Percentiles rank a stretch among this genome's conserved stretches.
phyloP scores from a whole-genome alignment of 2,329 filamentous ascomycete species.

The Alternaria ventricosa region DNA sequence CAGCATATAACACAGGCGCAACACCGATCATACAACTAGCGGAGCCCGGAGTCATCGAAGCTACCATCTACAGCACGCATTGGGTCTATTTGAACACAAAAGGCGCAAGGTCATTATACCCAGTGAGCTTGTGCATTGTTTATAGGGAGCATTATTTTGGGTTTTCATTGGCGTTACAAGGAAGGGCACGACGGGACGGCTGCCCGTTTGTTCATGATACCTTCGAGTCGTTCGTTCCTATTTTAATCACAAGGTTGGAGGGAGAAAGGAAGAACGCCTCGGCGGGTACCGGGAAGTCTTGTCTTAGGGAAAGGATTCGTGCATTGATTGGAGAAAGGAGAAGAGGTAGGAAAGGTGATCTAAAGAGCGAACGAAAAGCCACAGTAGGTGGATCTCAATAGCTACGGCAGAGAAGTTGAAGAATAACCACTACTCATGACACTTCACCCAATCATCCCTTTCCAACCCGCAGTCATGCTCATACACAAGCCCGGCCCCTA shows the following conservation, averaged over 20 bases:
- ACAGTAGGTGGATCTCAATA: not conserved
- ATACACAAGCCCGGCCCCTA: not conserved
- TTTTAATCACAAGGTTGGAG: slow-evolving; percentile 2
- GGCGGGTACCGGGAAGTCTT: not conserved
- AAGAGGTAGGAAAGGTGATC: not conserved
- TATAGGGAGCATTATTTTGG: not conserved
- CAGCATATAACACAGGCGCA: not conserved
- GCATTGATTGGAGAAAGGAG: not conserved
- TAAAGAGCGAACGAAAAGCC: not conserved
- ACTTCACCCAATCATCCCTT: not conserved
- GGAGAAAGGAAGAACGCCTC: not conserved
- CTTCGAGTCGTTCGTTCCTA: slow-evolving; percentile 7
- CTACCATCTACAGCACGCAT: slow-evolving; percentile 5
- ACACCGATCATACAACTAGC: not conserved
- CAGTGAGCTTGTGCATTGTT: slow-evolving; percentile 7
- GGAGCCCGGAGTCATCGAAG: not conserved
- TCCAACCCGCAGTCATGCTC: not conserved
- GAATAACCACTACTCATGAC: not conserved
- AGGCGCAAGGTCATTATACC: slow-evolving; percentile 15
- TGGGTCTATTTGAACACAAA: slow-evolving; percentile 9
- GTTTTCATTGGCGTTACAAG: slow-evolving; percentile 1
- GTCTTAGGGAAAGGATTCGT: not conserved
- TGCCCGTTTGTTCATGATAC: slow-evolving; percentile 9
- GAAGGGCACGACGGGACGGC: slow-evolving; percentile 1
- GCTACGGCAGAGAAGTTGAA: not conserved